Percentiles rank a stretch among this genome's conserved stretches.
Evolutionary conservation across 306 rosid genomes (phyloP).

Genomic region (Trichosanthes cucumerina): DNA sequence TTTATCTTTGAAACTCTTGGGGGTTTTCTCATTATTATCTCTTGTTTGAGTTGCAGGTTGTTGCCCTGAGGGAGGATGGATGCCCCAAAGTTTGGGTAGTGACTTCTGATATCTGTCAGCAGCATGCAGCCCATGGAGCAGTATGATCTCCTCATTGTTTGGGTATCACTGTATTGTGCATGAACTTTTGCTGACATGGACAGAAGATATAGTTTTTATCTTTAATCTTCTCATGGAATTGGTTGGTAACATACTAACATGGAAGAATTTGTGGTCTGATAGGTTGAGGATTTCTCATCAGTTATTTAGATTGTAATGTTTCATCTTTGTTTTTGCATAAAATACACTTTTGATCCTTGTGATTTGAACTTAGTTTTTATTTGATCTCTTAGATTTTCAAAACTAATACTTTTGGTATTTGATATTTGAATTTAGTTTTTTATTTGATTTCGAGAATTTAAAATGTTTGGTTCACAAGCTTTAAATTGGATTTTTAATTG

Average conservation of each 20-base stretch:
- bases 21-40: conserved; percentile 5
- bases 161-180: conserved; percentile 2
- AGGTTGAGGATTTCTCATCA: not conserved
- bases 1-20: not conserved
- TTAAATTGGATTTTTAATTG: not conserved
- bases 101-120: conserved; percentile 74
- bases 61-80: conserved; percentile 79
- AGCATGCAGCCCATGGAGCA: conserved; percentile 76
- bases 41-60: conserved; percentile 40
- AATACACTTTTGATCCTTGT: too few relatives aligned
- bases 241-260: not conserved
- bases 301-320: not conserved
- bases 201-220: not conserved
- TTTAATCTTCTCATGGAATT: not conserved
- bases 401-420: not conserved
- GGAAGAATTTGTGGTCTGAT: conserved; percentile 1
- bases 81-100: conserved; percentile 97
- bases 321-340: not conserved
- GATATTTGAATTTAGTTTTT: not conserved
- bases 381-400: too few relatives aligned
- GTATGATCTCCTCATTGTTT: conserved; percentile 44
- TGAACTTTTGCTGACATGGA: not conserved
- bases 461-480: not conserved
- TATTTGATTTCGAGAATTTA: not conserved
- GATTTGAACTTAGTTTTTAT: too few relatives aligned